These are phyloP conservation scores for Trypanosoma avium DNA, from an alignment of 208 protist species.

Conservation along the genomic window DNA sequence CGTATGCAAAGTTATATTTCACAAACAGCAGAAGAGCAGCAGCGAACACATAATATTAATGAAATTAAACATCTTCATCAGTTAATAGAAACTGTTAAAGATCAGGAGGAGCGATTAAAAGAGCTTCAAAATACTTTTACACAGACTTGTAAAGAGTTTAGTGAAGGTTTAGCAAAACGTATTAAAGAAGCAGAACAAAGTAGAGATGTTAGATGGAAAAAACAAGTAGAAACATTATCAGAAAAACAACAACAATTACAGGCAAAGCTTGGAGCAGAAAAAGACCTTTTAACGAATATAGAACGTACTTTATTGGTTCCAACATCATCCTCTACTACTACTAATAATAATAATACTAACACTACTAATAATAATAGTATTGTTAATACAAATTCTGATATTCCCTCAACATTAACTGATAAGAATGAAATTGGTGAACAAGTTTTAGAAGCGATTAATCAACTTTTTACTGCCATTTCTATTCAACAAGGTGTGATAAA, in stretches of 20 bases:
- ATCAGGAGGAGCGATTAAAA: constrained; percentile 59
- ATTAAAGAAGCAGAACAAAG: constrained; percentile 52
- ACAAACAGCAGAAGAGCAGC: constrained; percentile 39
- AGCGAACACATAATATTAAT: constrained; percentile 34
- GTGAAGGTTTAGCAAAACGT: constrained; percentile 47
- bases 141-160: constrained; percentile 46
- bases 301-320: constrained; percentile 36
- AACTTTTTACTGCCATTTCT: constrained; percentile 9
- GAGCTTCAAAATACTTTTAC: constrained; percentile 50
- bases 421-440: neutral
- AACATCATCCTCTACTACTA: neutral
- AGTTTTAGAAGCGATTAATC: constrained; percentile 19
- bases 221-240: constrained; percentile 36
- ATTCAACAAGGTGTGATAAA: constrained; percentile 5
- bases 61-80: constrained; percentile 46
- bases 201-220: constrained; percentile 64
- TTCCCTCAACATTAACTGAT: too few relatives aligned
- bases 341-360: too few relatives aligned
- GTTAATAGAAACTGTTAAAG: constrained; percentile 48
- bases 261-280: constrained; percentile 37
- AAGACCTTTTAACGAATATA: constrained; percentile 44
- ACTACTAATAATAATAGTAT: neutral
- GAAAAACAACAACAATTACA: constrained; percentile 48
- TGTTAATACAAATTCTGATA: too few relatives aligned
- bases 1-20: constrained; percentile 48